Evolutionary conservation across 768 basidiomycete genomes (phyloP), one percentile per base, ranked within the genome.

Genomic region (Coprinopsis strossmayeri): DNA sequence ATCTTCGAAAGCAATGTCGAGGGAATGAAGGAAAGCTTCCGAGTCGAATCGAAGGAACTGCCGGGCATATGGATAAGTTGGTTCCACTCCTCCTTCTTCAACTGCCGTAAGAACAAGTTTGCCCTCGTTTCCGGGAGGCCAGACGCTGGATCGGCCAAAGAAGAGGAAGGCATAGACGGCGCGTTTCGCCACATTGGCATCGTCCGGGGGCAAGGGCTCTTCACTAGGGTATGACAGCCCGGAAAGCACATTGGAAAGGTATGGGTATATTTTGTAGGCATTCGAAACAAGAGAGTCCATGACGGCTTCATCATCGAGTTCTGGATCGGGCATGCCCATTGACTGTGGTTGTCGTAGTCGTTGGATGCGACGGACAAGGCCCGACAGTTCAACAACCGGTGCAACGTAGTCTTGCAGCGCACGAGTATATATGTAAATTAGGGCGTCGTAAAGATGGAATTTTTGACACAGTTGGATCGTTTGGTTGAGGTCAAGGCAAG

Each of bases 1-100:
- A 56, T 97, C 93, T 63, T 99, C 96, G 56, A 98, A 95, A 0
- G 90, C 92, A 51, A 93, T 82, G 64, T 99, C 96, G 52, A 99
- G 72, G 1, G 88, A 82, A 61, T 99, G 92, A 9, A 99, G 79
- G 61, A 94, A 88, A 0, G 91, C 88, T 64, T 99, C 96, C 9
- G 95, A 77, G 60, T 98, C 93, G 60, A 94, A 95, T 5, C 74
- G 79, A 5, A 98, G 75, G 1, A 98, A 70, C 11, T 90, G 72
- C 5, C 87, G 82, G 23, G 86, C 78, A 56, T 98, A 96, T 1
- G 93, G 95, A 58, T 93, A 96, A 0, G 91, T 86, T 28, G 86
- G 87, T 59, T 93, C 91, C 10, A 73, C 63, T 0, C 82, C 83
- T 7, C 79, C 84, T 13, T 87, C 82, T 52, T 87, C 82, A 50